Conservation (phyloP, 257 asterid genomes). For the Penstemon newberryi region DNA sequence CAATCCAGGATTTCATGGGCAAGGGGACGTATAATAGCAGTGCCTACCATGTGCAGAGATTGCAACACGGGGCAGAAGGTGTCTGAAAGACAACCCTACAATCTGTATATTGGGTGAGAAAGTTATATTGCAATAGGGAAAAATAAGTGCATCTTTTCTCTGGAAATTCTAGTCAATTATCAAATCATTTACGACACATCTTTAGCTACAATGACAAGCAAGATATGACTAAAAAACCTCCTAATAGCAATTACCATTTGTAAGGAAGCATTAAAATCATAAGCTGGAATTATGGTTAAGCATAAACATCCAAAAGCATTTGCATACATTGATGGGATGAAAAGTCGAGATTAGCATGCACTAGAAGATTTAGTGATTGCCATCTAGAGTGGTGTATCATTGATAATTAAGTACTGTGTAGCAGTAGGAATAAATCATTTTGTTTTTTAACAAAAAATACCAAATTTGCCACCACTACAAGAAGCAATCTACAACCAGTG, state of each 20-base stretch:
- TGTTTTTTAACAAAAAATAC: neutral
- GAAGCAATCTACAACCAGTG: neutral
- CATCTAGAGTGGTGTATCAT: neutral
- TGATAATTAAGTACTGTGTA: neutral
- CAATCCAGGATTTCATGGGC: neutral
- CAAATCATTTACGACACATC: slow-evolving; percentile 28
- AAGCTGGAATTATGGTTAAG: slow-evolving; percentile 30
- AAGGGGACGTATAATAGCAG: neutral
- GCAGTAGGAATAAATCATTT: neutral
- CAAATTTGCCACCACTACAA: no score
- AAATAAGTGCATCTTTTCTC: neutral
- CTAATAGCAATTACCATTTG: slow-evolving; percentile 35
- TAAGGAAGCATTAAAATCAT: slow-evolving; percentile 21
- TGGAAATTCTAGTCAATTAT: neutral
- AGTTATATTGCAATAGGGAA: slow-evolving; percentile 1
- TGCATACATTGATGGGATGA: slow-evolving; percentile 25
- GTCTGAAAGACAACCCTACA: slow-evolving; percentile 1
- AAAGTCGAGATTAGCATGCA: slow-evolving; percentile 21
- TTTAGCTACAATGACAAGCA: slow-evolving; percentile 25
- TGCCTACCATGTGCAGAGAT: neutral
- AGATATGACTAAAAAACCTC: slow-evolving; percentile 45
- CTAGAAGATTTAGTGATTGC: slow-evolving; percentile 14
- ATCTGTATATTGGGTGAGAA: neutral
- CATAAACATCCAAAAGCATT: slow-evolving; percentile 37
- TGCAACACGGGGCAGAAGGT: slow-evolving; percentile 12